Evolutionary conservation across 768 basidiomycete genomes (phyloP).

Genomic region (Bullera alba): DNA sequence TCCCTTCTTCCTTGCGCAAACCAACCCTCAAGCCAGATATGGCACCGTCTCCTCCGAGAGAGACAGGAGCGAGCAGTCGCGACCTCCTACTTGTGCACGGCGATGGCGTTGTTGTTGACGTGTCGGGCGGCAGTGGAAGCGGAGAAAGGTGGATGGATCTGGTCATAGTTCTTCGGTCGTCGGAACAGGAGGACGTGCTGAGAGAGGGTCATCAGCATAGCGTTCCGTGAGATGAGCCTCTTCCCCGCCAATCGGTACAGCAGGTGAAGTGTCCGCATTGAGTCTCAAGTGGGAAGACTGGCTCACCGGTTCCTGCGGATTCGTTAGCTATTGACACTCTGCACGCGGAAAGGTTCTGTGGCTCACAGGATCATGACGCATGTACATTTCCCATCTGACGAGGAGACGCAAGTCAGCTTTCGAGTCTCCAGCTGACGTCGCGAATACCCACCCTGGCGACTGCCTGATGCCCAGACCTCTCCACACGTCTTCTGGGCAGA

Average conservation of each 20-base stretch:
- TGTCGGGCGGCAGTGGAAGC: conserved; percentile 13
- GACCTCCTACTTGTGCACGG: no score
- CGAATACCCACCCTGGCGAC: conserved; percentile 31
- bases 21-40: no score
- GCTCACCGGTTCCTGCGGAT: conserved; percentile 31
- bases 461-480: conserved; percentile 36
- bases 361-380: conserved; percentile 40
- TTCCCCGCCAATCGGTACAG: no score
- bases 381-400: conserved; percentile 45
- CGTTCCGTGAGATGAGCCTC: not conserved
- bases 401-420: conserved; percentile 4
- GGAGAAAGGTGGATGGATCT: conserved; percentile 21
- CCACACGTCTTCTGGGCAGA: conserved; percentile 34
- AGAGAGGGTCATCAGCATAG: conserved; percentile 36
- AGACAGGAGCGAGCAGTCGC: no score
- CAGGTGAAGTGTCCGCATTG: no score
- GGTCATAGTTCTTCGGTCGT: conserved; percentile 50
- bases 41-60: no score
- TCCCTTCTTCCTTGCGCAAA: no score
- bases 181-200: conserved; percentile 92
- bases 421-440: not conserved
- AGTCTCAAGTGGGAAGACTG: no score
- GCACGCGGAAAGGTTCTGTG: not conserved
- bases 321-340: conserved; percentile 2
- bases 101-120: conserved; percentile 9